Conservation (phyloP, 75 land plant genomes). For the Adiantum capillusveneris region DNA sequence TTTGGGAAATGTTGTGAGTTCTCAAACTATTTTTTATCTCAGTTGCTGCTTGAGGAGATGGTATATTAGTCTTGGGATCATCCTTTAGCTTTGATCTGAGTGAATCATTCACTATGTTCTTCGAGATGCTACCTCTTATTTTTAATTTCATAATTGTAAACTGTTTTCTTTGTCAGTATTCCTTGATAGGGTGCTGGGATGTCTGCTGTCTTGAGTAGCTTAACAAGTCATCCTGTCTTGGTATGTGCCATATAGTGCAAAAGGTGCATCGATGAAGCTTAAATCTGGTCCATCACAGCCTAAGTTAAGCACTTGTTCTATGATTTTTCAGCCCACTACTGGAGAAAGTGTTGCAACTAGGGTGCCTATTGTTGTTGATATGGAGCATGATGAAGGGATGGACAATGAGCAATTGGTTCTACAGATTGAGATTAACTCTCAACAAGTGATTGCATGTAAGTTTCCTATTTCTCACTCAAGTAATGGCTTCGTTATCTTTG, state of each 20-base stretch:
- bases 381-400: conserved; percentile 56
- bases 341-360: conserved; percentile 99
- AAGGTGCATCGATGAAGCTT: no score
- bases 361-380: conserved; percentile 82
- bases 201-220: conserved; percentile 92
- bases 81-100: no score
- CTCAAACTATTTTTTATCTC: neutral
- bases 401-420: conserved; percentile 53
- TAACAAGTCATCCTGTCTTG: conserved; percentile 93
- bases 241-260: conserved; percentile 41
- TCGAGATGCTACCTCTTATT: no score
- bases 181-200: conserved; percentile 89
- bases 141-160: no score
- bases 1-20: conserved; percentile 84
- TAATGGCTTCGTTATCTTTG: no score
- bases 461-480: no score
- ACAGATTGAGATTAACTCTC: conserved; percentile 75
- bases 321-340: conserved; percentile 25
- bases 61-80: no score
- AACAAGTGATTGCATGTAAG: conserved; percentile 89
- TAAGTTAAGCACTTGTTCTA: no score
- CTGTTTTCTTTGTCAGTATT: neutral
- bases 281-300: no score
- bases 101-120: no score
- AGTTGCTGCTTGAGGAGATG: no score